phyloP scores from a whole-genome alignment of 148 eudicot species.

The Silene uniflora region DNA sequence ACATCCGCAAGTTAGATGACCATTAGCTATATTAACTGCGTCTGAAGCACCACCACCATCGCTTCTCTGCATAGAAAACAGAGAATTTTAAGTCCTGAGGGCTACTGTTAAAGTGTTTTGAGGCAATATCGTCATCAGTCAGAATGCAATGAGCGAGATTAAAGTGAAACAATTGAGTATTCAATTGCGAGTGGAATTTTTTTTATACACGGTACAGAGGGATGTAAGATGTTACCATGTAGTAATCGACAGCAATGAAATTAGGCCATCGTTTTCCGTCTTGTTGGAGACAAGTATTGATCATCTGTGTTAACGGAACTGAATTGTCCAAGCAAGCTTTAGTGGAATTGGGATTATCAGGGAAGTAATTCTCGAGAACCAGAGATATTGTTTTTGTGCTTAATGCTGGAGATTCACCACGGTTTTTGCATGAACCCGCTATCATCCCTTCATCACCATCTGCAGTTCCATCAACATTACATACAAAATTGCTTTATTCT shows the following conservation, averaged over 20 bases:
- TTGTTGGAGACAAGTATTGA: conserved; percentile 56
- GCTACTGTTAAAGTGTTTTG: background rate
- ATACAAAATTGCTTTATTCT: background rate
- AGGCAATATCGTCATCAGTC: too few relatives aligned
- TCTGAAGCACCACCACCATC: conserved; percentile 97
- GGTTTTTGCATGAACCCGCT: conserved; percentile 62
- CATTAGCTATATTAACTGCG: conserved; percentile 87
- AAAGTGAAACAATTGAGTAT: background rate
- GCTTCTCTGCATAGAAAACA: conserved; percentile 50
- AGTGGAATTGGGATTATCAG: conserved; percentile 54
- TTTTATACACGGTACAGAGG: too few relatives aligned
- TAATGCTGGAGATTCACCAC: conserved; percentile 66
- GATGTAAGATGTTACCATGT: conserved; percentile 42
- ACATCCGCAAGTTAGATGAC: conserved; percentile 82
- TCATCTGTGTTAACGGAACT: conserved; percentile 58
- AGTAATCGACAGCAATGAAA: conserved; percentile 91
- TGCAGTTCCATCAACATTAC: conserved; percentile 32
- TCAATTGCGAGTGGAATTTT: background rate
- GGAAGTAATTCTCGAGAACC: conserved; percentile 83
- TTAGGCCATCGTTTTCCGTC: conserved; percentile 87
- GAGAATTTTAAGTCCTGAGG: background rate
- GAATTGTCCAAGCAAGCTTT: conserved; percentile 75
- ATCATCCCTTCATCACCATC: conserved; percentile 77
- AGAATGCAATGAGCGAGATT: background rate
- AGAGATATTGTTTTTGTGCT: conserved; percentile 49